Conservation (phyloP, 2,329 filamentous ascomycete species). For the Drechslerella stenobrocha region DNA sequence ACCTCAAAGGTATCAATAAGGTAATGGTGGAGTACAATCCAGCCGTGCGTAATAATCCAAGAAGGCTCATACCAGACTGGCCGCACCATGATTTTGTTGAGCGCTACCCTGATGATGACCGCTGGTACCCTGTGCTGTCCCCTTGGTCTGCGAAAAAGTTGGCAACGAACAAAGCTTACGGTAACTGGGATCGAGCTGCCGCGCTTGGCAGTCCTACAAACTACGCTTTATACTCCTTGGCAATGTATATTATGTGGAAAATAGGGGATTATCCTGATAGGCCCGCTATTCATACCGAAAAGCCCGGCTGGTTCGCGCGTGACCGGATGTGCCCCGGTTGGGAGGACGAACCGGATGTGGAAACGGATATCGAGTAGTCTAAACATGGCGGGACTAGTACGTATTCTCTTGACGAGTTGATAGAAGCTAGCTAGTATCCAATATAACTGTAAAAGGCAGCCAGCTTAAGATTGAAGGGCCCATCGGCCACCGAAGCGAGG, state of each 20-base stretch:
- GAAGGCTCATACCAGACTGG: slow-evolving; percentile 5
- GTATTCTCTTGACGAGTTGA: no score
- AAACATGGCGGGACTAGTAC: no score
- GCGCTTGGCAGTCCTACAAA: slow-evolving; percentile 14
- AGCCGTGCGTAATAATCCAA: not conserved
- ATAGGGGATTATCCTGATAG: slow-evolving; percentile 12
- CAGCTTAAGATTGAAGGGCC: no score
- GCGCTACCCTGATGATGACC: no score
- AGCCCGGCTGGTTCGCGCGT: not conserved
- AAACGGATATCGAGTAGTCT: no score
- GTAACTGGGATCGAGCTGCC: not conserved
- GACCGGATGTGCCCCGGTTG: not conserved
- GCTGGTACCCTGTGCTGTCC: not conserved
- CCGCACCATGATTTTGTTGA: slow-evolving; percentile 11
- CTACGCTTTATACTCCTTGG: slow-evolving; percentile 10
- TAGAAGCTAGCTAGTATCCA: no score
- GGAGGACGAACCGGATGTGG: no score
- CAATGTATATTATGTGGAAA: slow-evolving; percentile 11
- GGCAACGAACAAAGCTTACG: not conserved
- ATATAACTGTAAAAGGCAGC: no score
- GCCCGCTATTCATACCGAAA: not conserved
- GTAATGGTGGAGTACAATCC: not conserved
- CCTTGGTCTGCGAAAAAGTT: slow-evolving; percentile 17
- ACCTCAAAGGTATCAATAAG: not conserved
- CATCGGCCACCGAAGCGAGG: no score